A percentile compares a stretch with the other conserved stretches of the same genome.
These are phyloP conservation scores for Cordyceps tenuipes DNA, from an alignment of 2,329 filamentous ascomycete species.

Conservation along the genomic window DNA sequence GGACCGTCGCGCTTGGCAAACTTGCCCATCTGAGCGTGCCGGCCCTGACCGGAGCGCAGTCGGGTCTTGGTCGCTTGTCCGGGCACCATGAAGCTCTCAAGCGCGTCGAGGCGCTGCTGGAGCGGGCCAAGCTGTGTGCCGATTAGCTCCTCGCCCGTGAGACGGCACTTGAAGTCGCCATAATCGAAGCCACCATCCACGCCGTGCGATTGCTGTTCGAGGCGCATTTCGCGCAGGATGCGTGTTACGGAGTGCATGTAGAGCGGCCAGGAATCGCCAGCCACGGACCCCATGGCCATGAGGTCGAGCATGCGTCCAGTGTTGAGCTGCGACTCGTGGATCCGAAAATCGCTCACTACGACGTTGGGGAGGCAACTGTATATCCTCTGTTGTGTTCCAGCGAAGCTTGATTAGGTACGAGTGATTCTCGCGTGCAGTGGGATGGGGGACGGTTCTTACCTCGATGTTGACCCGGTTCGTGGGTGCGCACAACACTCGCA, in stretches of 20 bases:
- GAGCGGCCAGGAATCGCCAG: conserved; percentile 37
- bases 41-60: neutral
- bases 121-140: conserved; percentile 46
- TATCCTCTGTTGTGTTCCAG: conserved; percentile 20
- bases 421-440: neutral
- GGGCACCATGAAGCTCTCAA: conserved; percentile 53
- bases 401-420: neutral
- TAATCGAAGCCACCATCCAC: conserved; percentile 38
- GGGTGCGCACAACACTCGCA: conserved; percentile 46
- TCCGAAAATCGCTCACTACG: conserved; percentile 38
- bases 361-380: conserved; percentile 38
- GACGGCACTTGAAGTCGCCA: conserved; percentile 30
- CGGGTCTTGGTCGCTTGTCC: neutral
- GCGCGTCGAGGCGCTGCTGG: conserved; percentile 48
- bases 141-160: conserved; percentile 14
- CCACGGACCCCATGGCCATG: conserved; percentile 41
- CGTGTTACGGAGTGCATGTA: conserved; percentile 49
- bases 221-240: conserved; percentile 48
- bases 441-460: conserved; percentile 17
- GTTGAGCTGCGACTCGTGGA: conserved; percentile 45
- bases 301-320: conserved; percentile 50
- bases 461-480: conserved; percentile 39
- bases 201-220: conserved; percentile 30
- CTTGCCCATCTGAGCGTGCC: neutral
- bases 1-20: neutral